Percentiles rank a stretch among this genome's conserved stretches.
Evolutionary conservation across 1,284 basidiomycete genomes (phyloP).

Genomic region (Earliella scabrosa): DNA sequence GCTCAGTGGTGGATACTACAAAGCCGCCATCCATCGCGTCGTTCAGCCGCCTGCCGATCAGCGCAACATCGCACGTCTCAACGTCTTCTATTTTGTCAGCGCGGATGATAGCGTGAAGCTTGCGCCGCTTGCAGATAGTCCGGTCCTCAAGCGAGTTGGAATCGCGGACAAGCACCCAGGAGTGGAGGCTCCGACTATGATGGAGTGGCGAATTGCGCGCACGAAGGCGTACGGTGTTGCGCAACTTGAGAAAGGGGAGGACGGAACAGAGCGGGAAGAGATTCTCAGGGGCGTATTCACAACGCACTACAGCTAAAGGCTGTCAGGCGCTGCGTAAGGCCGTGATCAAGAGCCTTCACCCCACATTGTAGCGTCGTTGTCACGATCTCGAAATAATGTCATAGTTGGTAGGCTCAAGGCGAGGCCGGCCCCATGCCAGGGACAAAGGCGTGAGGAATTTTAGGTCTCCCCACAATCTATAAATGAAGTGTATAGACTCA

Average conservation of each 20-base stretch:
- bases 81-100: slow-evolving; percentile 47
- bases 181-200: slow-evolving; percentile 39
- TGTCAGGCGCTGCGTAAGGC: no score
- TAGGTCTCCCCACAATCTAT: no score
- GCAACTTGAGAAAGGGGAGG: slow-evolving; percentile 32
- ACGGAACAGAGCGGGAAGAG: slow-evolving; percentile 44
- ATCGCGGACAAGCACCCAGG: slow-evolving; percentile 32
- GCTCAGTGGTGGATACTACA: slow-evolving; percentile 47
- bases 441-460: no score
- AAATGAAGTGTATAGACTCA: no score
- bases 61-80: slow-evolving; percentile 42
- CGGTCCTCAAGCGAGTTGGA: slow-evolving; percentile 34
- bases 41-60: slow-evolving; percentile 54
- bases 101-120: slow-evolving; percentile 36
- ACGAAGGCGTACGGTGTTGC: slow-evolving; percentile 38
- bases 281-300: no score
- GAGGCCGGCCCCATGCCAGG: no score
- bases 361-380: no score
- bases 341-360: no score
- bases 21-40: slow-evolving; percentile 46
- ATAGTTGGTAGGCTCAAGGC: no score
- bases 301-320: no score
- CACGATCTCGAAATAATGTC: no score
- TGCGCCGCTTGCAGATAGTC: slow-evolving; percentile 31
- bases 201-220: slow-evolving; percentile 42